A percentile compares a stretch with the other conserved stretches of the same genome.
Evolutionary conservation across 768 basidiomycete genomes (phyloP).

Genomic region (Auricularia auricula-judae): DNA sequence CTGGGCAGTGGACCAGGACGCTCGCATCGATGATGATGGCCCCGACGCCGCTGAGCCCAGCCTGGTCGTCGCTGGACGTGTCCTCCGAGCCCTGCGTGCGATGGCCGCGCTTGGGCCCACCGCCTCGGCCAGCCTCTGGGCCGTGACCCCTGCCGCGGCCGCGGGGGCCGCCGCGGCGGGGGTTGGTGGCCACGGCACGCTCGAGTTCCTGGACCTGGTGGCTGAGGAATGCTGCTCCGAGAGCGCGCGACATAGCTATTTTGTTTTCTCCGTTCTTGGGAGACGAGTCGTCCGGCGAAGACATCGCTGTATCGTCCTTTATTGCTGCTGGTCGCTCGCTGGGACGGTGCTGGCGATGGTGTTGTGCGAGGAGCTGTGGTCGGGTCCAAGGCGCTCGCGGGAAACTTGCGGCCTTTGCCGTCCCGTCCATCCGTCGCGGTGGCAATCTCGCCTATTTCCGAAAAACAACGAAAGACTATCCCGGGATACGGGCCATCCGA

Average conservation of each 20-base stretch:
- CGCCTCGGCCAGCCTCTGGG: conserved; percentile 17
- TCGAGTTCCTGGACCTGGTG: conserved; percentile 86
- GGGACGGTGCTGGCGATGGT: too few species aligned
- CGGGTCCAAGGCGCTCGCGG: too few species aligned
- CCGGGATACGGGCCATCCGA: too few species aligned
- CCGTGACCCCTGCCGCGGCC: conserved; percentile 27
- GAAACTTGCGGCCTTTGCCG: too few species aligned
- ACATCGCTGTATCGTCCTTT: not conserved
- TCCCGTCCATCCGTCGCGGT: too few species aligned
- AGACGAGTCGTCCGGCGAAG: not conserved
- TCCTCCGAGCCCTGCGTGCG: not conserved
- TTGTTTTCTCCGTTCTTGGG: conserved; percentile 28
- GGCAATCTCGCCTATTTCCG: too few species aligned
- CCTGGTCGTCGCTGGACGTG: not conserved
- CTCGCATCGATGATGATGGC: conserved; percentile 64
- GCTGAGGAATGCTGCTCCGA: conserved; percentile 77
- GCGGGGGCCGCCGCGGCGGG: conserved; percentile 25
- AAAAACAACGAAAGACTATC: too few species aligned
- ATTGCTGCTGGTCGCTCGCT: too few species aligned
- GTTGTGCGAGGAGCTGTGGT: too few species aligned
- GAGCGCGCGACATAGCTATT: conserved; percentile 74
- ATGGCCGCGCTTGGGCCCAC: conserved; percentile 21
- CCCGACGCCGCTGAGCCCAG: not conserved
- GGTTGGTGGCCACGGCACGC: conserved; percentile 39
- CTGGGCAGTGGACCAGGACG: conserved; percentile 66